These are phyloP conservation scores for Sclerotinia subarctica DNA, from an alignment of 2,329 filamentous ascomycete species.

Conservation along the genomic window DNA sequence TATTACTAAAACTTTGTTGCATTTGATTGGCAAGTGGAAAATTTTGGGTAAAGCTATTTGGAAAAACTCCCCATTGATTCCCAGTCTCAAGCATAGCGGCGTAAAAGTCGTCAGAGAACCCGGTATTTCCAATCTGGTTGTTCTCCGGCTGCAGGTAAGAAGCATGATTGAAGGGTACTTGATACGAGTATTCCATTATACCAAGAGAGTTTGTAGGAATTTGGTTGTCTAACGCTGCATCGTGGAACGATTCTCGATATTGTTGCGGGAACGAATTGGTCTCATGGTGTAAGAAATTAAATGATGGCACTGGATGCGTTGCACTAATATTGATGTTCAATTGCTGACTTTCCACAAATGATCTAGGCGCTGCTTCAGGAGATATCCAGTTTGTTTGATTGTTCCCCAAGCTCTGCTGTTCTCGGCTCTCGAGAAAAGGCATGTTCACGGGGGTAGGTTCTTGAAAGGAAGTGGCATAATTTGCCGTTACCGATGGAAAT, in stretches of 20 bases:
- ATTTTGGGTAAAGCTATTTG: slow-evolving; percentile 19
- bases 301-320: not conserved
- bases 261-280: slow-evolving; percentile 3
- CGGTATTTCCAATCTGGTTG: slow-evolving; percentile 21
- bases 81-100: slow-evolving; percentile 31
- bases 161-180: not conserved
- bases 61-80: slow-evolving; percentile 25
- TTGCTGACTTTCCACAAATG: not conserved
- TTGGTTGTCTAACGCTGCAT: not conserved
- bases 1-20: not conserved
- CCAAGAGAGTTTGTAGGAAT: slow-evolving; percentile 2
- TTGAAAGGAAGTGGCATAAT: slow-evolving; percentile 1
- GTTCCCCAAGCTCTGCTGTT: not conserved
- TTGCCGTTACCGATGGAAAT: not conserved
- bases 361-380: slow-evolving; percentile 1
- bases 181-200: not conserved
- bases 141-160: slow-evolving; percentile 19
- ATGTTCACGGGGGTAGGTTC: not conserved
- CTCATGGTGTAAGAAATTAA: not conserved
- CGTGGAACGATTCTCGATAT: slow-evolving; percentile 10
- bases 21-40: slow-evolving; percentile 5
- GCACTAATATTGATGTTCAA: not conserved
- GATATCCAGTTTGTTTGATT: not conserved
- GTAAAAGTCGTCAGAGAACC: slow-evolving; percentile 34
- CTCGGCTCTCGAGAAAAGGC: not conserved